phyloP scores from a whole-genome alignment of 1,284 basidiomycete species.

The Trichosporon ovoides region DNA sequence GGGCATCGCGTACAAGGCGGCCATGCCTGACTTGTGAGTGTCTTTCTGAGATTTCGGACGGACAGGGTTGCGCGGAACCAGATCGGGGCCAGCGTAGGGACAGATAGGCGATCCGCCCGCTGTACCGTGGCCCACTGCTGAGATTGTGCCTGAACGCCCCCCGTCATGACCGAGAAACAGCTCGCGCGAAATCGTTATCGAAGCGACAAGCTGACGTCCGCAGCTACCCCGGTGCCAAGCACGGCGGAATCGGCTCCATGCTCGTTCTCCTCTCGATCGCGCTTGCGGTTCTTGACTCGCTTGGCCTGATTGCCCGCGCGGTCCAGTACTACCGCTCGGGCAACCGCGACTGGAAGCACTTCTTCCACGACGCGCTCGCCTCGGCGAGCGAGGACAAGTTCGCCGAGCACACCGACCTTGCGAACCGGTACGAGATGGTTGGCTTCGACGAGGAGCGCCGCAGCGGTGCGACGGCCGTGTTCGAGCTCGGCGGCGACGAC shows the following conservation, averaged over 20 bases:
- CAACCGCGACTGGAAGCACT: constrained; percentile 26
- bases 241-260: constrained; percentile 31
- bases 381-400: constrained; percentile 13
- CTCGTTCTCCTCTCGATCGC: constrained; percentile 36
- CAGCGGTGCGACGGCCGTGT: constrained; percentile 10
- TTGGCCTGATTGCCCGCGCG: constrained; percentile 32
- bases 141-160: neutral
- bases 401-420: neutral
- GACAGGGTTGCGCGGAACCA: too few relatives aligned
- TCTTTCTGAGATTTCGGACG: neutral
- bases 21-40: constrained; percentile 38
- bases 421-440: constrained; percentile 37
- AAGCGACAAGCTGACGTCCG: constrained; percentile 1
- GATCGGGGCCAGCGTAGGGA: too few relatives aligned
- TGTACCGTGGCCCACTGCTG: too few relatives aligned
- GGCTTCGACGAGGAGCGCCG: constrained; percentile 21
- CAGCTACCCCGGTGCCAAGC: constrained; percentile 42
- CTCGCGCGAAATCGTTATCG: too few relatives aligned
- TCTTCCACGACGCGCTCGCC: constrained; percentile 26
- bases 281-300: constrained; percentile 33
- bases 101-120: too few relatives aligned
- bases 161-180: too few relatives aligned
- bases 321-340: constrained; percentile 23
- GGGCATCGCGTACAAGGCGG: constrained; percentile 37
- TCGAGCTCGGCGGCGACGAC: constrained; percentile 25